These are phyloP conservation scores for Onygenales sp. DNA, from an alignment of 2,329 filamentous ascomycete genomes.

Conservation along the genomic window DNA sequence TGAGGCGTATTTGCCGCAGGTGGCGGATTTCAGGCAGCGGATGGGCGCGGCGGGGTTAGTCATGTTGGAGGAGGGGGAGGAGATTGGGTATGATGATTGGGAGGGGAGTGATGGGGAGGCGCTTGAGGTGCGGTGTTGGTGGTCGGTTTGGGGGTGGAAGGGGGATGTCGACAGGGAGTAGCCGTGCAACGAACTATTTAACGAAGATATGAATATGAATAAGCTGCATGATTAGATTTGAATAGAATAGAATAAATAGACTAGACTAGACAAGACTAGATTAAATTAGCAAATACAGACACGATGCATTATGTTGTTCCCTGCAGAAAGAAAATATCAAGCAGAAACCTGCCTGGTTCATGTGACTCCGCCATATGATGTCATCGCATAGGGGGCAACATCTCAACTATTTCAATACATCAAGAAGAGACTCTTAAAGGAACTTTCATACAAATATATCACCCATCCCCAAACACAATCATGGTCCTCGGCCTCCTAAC, in stretches of 20 bases:
- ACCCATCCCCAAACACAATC: conserved; percentile 8
- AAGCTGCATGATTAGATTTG: not conserved
- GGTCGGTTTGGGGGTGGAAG: conserved; percentile 38
- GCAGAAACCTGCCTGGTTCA: not conserved
- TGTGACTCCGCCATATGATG: not conserved
- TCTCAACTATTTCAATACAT: too few relatives aligned
- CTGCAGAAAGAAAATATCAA: not conserved
- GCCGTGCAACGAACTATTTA: not conserved
- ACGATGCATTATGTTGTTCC: not conserved
- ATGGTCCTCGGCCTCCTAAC: conserved; percentile 34
- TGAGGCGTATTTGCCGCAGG: conserved; percentile 55
- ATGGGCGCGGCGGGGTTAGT: conserved; percentile 49
- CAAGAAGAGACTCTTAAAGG: not conserved
- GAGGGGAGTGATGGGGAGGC: conserved; percentile 31
- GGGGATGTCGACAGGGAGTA: not conserved
- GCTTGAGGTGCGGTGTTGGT: conserved; percentile 37
- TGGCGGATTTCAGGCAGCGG: conserved; percentile 50
- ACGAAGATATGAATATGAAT: not conserved
- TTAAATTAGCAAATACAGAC: not conserved
- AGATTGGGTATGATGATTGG: conserved; percentile 41
- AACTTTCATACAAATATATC: not conserved
- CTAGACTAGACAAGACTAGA: not conserved
- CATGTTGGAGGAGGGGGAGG: conserved; percentile 42
- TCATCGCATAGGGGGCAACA: too few relatives aligned
- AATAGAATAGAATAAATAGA: not conserved